Evolutionary conservation across 306 rosid genomes (phyloP).

Genomic region (Leucaena leucocephala): DNA sequence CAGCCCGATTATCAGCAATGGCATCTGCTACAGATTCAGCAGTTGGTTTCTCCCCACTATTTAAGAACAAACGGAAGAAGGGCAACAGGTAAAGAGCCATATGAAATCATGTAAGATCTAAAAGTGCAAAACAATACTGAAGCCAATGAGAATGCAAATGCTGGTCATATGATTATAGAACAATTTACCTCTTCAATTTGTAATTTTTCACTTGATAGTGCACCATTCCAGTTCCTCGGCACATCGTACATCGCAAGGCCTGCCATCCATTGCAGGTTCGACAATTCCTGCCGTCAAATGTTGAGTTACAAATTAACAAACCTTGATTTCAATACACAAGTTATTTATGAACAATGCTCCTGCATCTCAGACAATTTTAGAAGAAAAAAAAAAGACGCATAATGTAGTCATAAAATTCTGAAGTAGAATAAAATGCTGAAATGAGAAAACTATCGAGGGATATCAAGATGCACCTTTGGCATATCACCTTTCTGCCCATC

Average conservation of each 20-base stretch:
- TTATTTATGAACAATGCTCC: neutral
- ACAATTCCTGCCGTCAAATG: constrained; percentile 65
- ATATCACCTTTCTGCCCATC: constrained; percentile 87
- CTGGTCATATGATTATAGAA: neutral
- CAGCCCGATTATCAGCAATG: constrained; percentile 77
- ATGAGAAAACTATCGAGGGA: constrained; percentile 33
- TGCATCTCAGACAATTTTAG: neutral
- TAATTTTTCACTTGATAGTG: constrained; percentile 88
- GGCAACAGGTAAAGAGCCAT: constrained; percentile 11
- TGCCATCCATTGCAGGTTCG: constrained; percentile 91
- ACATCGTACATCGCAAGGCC: constrained; percentile 87
- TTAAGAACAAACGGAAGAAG: constrained; percentile 38
- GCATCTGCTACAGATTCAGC: constrained; percentile 89
- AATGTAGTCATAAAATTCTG: neutral
- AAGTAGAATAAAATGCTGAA: neutral
- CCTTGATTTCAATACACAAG: constrained; percentile 26
- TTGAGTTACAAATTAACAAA: constrained; percentile 39
- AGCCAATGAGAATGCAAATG: neutral
- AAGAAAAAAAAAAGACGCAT: constrained; percentile 1
- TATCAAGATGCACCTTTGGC: constrained; percentile 71
- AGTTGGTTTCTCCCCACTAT: constrained; percentile 91
- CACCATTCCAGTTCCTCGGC: constrained; percentile 90
- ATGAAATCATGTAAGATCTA: neutral
- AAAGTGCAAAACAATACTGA: neutral
- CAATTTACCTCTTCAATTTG: constrained; percentile 58